Evolutionary conservation across 495 filamentous ascomycete genomes (phyloP), one percentile per base, ranked within the genome.

Genomic region (Podospora conica): DNA sequence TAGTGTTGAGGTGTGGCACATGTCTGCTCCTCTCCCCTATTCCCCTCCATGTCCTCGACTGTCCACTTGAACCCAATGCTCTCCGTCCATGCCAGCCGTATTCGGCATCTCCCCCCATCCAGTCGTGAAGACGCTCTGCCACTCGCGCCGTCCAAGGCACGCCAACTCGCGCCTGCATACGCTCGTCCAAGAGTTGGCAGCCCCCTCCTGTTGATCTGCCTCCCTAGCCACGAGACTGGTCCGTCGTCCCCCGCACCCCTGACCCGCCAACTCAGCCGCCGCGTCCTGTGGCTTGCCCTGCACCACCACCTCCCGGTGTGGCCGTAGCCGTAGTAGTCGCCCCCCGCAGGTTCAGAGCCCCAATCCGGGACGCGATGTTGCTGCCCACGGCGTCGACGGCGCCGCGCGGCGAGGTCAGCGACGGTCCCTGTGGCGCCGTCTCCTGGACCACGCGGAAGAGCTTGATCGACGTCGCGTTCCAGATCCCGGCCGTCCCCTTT

Each of bases 341-440:
- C 18, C 80, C 81, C n/a, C 81, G 74, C 28, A 83, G 71, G 69
- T 84, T 91, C 61, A 97, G 84, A 64, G 86, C 88, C 3, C 94
- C 92, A 65, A 98, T 91, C 56, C 94, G 81, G 68, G 89, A 88
- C 56, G 97, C 94, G 53, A 98, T 85, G 66, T 92, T 96, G 71
- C 87, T 95, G 1, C 95, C 95, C 10, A 98, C 92, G 0, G 95
- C 95, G 78, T 98, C 95, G 3, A 98, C 96, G 0, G 93, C 95
- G 3, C 95, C 95, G 68, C 92, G 85, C 0, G 95, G 95, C 21
- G 87, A 89, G 48, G 91, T 85, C 54, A 98, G 76, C 9, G 88
- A 90, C 7, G 94, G 93, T 0, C 92, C 91, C 68, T 90, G 85
- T 7, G 88, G 83, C 3, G 87, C 90, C 25, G 88, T 88, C 71